Conservation (phyloP, 148 eudicot genomes). For the Fagopyrum tataricum region DNA sequence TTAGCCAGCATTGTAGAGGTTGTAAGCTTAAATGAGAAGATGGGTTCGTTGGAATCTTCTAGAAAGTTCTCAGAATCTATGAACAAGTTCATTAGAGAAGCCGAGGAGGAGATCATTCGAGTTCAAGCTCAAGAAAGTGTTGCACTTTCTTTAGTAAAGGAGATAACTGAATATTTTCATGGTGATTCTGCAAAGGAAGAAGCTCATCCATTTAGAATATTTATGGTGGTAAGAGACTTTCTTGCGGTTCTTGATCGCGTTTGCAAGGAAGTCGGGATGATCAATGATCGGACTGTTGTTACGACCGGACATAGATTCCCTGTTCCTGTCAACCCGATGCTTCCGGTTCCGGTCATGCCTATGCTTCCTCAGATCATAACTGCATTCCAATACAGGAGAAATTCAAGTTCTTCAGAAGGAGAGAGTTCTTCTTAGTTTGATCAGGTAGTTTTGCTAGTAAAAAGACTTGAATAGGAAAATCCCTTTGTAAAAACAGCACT, state of each 20-base stretch:
- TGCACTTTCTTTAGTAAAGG: conserved; percentile 82
- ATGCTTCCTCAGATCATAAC: conserved; percentile 31
- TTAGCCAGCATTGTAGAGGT: conserved; percentile 51
- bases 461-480: background rate
- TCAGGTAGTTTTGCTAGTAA: background rate
- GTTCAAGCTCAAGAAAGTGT: conserved; percentile 85
- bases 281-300: conserved; percentile 45
- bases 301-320: conserved; percentile 69
- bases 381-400: conserved; percentile 13
- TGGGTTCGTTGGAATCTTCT: conserved; percentile 22
- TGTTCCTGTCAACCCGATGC: conserved; percentile 53
- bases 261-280: conserved; percentile 84
- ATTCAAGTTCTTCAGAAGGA: conserved; percentile 9
- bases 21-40: conserved; percentile 30
- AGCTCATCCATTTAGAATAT: conserved; percentile 94
- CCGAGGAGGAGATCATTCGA: conserved; percentile 67
- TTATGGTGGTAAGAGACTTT: conserved; percentile 88
- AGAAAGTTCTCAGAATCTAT: conserved; percentile 57
- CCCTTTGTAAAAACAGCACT: background rate
- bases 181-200: conserved; percentile 98
- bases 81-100: conserved; percentile 54
- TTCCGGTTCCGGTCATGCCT: conserved; percentile 55
- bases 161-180: conserved; percentile 93
- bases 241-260: conserved; percentile 69
- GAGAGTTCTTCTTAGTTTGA: conserved; percentile 5